Evolutionary conservation across 257 asterid genomes (phyloP).

Genomic region (Solanum gracilifrons): DNA sequence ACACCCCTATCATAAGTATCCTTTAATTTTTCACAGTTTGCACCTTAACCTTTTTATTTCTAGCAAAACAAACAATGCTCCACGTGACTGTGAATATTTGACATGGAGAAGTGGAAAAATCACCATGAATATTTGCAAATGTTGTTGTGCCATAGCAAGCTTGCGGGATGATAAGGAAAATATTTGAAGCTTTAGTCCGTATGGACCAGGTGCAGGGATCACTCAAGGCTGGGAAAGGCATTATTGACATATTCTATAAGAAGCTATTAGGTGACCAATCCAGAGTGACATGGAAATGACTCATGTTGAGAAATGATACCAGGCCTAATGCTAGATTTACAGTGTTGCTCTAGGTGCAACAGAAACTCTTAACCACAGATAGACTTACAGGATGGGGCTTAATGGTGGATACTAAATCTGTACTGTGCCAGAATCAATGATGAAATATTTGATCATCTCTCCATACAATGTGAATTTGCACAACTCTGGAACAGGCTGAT

Average conservation of each 20-base stretch:
- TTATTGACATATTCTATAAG: neutral
- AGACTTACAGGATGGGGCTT: neutral
- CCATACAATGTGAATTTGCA: neutral
- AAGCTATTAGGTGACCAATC: neutral
- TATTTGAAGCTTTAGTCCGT: neutral
- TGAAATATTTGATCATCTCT: neutral
- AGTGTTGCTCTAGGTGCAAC: neutral
- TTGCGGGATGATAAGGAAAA: neutral
- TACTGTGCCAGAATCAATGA: neutral
- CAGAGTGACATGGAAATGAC: neutral
- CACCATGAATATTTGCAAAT: neutral
- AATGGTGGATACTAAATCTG: neutral
- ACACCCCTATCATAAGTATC: neutral
- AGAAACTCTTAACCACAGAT: neutral
- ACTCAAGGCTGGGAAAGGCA: neutral
- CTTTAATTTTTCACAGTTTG: neutral
- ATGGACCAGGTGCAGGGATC: neutral
- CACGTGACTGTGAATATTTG: neutral
- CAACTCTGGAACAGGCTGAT: neutral
- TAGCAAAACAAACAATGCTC: neutral
- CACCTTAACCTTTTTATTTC: neutral
- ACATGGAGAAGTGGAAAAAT: neutral
- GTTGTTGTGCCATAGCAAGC: neutral
- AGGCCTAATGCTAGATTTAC: neutral
- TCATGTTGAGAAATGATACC: neutral